Conservation (phyloP, 208 protist genomes). For the Leishmania major region DNA sequence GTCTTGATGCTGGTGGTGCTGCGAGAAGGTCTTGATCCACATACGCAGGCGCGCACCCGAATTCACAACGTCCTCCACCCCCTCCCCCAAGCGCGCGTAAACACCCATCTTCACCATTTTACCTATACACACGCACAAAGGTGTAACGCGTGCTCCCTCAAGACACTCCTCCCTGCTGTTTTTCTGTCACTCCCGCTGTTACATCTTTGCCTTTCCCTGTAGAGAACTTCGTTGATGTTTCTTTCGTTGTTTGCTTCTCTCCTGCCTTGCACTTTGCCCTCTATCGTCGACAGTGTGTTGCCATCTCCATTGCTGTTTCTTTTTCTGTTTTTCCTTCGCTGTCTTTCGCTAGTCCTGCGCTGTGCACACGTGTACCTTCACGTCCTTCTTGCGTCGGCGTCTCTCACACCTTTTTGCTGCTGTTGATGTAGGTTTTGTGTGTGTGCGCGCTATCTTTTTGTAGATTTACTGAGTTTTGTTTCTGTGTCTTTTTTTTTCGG, state of each 20-base stretch:
- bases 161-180: neutral
- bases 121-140: neutral
- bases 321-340: neutral
- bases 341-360: neutral
- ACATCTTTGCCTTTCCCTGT: neutral
- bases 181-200: neutral
- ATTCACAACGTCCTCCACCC: neutral
- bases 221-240: neutral
- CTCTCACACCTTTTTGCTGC: neutral
- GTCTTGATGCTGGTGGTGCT: neutral
- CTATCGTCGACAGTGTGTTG: constrained; percentile 10
- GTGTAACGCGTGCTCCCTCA: neutral
- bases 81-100: neutral
- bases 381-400: no score
- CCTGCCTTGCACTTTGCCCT: neutral
- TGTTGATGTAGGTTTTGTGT: neutral
- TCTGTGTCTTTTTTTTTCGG: neutral
- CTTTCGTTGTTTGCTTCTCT: neutral
- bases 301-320: neutral
- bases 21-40: neutral
- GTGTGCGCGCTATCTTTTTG: neutral
- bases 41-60: neutral
- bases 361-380: neutral
- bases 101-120: neutral
- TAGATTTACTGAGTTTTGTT: neutral